Evolutionary conservation across 1,284 basidiomycete species (phyloP), one percentile per base, ranked within the genome.

Genomic region (Rhodotorula sp.): DNA sequence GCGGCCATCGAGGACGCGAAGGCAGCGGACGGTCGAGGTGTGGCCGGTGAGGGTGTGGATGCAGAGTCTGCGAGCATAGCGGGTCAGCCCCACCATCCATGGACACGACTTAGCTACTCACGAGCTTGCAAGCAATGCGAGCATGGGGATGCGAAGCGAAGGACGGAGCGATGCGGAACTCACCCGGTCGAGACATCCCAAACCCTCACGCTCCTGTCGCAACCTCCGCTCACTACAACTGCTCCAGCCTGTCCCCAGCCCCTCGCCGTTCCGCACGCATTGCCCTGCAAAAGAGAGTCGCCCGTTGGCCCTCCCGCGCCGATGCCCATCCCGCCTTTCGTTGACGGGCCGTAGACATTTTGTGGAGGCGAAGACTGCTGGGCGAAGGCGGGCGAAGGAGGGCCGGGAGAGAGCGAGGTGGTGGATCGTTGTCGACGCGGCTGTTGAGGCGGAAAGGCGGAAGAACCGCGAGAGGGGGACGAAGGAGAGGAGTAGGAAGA

Each of bases 141-240:
- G 53, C 32, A 30, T 22, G 24, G 48, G 10, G 17, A 9, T 13
- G n/a, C 30, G 19, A 2, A 24, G 24, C 32, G 11, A 36, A 11
- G 2, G 29, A 34, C 22, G 5, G 15, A 48, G 29, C 29, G 39
- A 36, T 13, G 20, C 15, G 52, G 54, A 13, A 82, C 85, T 72
- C 79, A 92, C 89, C 91, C 93, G 10, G 90, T 89, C 59, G 85
- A 84, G 39, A 91, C 85, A 78, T 98, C 92, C 95, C 95, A 99
- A 0, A 98, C 92, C 47, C 90, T 85, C 24, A 98, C 83, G 61
- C 87, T 86, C 76, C 94, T 89, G 79, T 98, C 94, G 77, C 94
- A 96, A 10, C 92, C 94, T 2, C 91, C 94, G 68, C 89, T 92
- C n/a, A 97, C 88, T 11, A 95, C 87, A 2, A 95, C 82, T 8